Evolutionary conservation across 371 early-diverging fungal genomes (phyloP), one percentile per base, ranked within the genome.

Genomic region (Quaeritorhiza haematococci): DNA sequence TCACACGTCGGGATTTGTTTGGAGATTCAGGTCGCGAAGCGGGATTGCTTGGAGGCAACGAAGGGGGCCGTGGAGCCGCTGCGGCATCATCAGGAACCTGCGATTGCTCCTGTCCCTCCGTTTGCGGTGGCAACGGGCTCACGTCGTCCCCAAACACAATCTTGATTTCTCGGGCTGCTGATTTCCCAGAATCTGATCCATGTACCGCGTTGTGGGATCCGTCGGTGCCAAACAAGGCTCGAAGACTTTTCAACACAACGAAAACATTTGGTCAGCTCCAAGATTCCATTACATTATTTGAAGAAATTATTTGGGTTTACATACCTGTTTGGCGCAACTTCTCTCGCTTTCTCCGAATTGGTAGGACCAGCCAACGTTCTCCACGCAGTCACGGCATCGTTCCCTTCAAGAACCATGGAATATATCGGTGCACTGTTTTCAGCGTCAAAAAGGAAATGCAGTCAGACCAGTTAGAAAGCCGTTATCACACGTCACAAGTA

Each of bases 131-230:
- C 21, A 5, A 28, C 10, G 72, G 45, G 30, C 59, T 53, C 10
- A 71, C 60, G 2, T 35, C 35, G 47, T 56, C 55, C 3, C 69
- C 68, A 61, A 78, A 78, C 13, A 74, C 68, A 48, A 88, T 66
- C 0, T 65, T 60, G 50, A 91, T 85, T 66, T 89, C 91, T 26
- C 87, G 78, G 52, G 74, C 73, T 10, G 90, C 91, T 43, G 83
- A 80, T 15, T 66, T 70, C 3, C 71, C 60, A n/a, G 85, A 80
- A 61, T 89, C 90, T 34, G 90, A 90, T 23, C 90, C 89, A 64
- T 92, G 90, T 0, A 84, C 84, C 29, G 89, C 90, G 67, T 91
- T 91, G 23, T 80, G 72, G 7, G 76, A 71, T 5, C 83, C 81
- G 60, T 83, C 84, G 5, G 79, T 83, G 24, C 91, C 92, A 67